Evolutionary conservation across 2,329 filamentous ascomycete genomes (phyloP).

Genomic region (Alternaria sp.): DNA sequence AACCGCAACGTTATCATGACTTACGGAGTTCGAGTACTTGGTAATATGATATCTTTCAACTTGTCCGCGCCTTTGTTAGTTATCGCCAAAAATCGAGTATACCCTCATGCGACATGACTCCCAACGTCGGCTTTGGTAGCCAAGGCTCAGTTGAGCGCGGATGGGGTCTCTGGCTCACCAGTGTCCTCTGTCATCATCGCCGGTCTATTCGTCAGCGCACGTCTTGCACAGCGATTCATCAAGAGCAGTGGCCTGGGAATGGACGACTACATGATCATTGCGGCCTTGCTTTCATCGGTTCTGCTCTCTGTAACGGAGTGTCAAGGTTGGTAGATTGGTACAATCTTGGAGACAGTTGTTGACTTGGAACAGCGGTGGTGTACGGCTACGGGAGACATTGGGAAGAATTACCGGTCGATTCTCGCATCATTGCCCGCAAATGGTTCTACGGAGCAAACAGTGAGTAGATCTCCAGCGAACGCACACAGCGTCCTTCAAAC

Average conservation of each 20-base stretch:
- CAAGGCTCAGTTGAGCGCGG: conserved; percentile 33
- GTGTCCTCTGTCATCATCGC: conserved; percentile 32
- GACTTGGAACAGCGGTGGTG: conserved; percentile 29
- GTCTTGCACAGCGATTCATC: conserved; percentile 28
- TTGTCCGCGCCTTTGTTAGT: not conserved
- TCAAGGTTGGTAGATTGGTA: conserved; percentile 26
- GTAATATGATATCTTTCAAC: not conserved
- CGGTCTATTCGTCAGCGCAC: conserved; percentile 28
- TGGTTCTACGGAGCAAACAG: conserved; percentile 46
- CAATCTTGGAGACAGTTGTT: not conserved
- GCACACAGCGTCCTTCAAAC: not conserved
- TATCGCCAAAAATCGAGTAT: not conserved
- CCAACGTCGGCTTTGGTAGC: conserved; percentile 36
- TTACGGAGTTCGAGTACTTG: not conserved
- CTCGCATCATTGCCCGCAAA: conserved; percentile 31
- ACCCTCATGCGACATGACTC: conserved; percentile 24
- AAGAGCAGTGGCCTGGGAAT: conserved; percentile 31
- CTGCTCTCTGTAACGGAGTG: conserved; percentile 36
- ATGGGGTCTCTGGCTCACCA: conserved; percentile 35
- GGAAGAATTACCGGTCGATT: conserved; percentile 22
- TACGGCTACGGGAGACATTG: conserved; percentile 35
- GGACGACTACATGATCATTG: conserved; percentile 39
- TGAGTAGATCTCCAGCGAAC: conserved; percentile 7
- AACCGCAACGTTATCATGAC: not conserved
- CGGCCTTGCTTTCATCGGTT: conserved; percentile 28